Base-by-base conservation (phyloP, 441 rosid genomes). In the Pelargonium myrrhifolium region DNA sequence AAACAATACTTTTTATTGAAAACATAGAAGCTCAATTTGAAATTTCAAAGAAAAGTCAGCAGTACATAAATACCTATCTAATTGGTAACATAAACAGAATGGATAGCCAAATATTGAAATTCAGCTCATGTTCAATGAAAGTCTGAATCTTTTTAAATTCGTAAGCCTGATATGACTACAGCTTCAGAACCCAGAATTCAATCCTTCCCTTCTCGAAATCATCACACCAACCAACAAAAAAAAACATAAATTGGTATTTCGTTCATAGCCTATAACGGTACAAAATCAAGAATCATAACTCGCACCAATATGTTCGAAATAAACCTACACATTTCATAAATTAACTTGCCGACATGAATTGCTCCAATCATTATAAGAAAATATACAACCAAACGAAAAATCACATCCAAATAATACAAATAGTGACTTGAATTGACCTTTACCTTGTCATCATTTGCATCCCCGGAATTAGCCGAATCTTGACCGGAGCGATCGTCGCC, bases 401-500 rank as follows among this genome's bases (percentile, higher is more conserved):
- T 28, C 63, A 15, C 58, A 14, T 3, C 10, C 24, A 9, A 35
- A 47, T 37, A 45, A 31, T 47, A 55, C 26, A 55, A 18, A 18
- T 6, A 53, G 11, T 17, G 24, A 55, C 60, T 17, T 20, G 65
- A 67, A 76, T 37, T 53, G 81, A 93, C 99, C 97, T 88, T 88
- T 74, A 85, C 86, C 70, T 78, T 87, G 53, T 76, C 84, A 68
- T 81, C 82, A 58, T 78, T 43, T 67, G 72, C 80, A 60, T 79
- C 83, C n/a, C 72, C 83, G 40, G 82, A 71, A 72, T 55, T 68
- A 37, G 6, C 67, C 14, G 81, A 71, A 80, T 67, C 37, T 31
- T 31, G 15, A 62, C 40, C 74, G 56, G 82, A 75, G 22, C 83
- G 85, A 74, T 80, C 86, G 69, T 70, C 79, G 47, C 79, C 78